Evolutionary conservation across 345 rosid genomes (phyloP), one percentile per base, ranked within the genome.

Genomic region (Raphanus raphanistrum): DNA sequence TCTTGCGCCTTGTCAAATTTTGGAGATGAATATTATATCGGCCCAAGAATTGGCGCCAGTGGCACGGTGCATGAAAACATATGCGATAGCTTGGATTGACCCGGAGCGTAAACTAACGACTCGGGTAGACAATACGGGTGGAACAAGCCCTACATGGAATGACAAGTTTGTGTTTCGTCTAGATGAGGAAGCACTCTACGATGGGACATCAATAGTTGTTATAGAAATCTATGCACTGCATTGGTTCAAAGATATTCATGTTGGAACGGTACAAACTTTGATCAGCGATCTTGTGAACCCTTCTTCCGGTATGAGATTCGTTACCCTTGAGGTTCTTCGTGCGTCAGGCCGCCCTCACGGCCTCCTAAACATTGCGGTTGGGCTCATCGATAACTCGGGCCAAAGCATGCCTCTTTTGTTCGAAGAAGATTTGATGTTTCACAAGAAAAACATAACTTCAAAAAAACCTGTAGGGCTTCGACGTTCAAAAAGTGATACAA

Each of bases 321-420:
- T 87, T 0, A 96, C 96, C 2, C 82, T 94, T 65, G 96, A 92
- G 75, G 96, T 92, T 8, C 89, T 96, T 5, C 88, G 94, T 27
- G 86, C 86, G 7, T 94, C 97, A 0, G 97, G 96, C 16, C 83
- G 90, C 5, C 98, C 98, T 3, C 97, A 92, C 41, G 98, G 97
- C 74, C 87, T 94, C 21, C 68, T 94, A 13, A 94, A 94, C 74
- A 83, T 94, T n/a, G 94, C 96, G 0, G 91, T 92, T 8, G 85
- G 90, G 10, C 67, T 94, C 43, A 91, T 94, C 2, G 91, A 92
- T 59, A 90, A 92, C 74, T 89, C 98, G 32, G 85, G 84, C 82
- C 84, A 89, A 52, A 94, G 97, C 83, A 88, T 94, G 97, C 98
- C 98, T 5, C 72, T 94, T 61, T 61, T 73, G 52, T 79, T 62